These are phyloP conservation scores for Pyrenophora graminea DNA, from an alignment of 2,329 filamentous ascomycete species.

Conservation along the genomic window DNA sequence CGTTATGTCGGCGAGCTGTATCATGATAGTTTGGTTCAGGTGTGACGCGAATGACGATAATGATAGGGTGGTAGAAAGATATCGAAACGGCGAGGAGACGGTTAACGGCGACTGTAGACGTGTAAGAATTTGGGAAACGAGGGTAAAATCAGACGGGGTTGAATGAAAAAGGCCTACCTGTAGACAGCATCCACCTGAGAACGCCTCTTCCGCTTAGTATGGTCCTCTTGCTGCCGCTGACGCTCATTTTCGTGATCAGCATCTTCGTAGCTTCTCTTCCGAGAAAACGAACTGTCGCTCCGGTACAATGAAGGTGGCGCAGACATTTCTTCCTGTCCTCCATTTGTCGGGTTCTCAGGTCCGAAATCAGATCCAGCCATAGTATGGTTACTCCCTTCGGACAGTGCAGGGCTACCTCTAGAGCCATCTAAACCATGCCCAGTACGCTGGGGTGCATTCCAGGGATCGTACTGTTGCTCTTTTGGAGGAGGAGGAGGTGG, in stretches of 20 bases:
- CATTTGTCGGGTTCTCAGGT: constrained; percentile 26
- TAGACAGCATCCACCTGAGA: constrained; percentile 44
- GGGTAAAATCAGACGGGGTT: background rate
- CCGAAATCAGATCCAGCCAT: constrained; percentile 44
- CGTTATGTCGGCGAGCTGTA: background rate
- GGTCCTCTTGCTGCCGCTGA: constrained; percentile 43
- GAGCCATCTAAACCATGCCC: constrained; percentile 23
- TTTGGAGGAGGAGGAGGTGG: constrained; percentile 32
- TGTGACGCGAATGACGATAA: background rate
- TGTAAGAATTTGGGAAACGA: constrained; percentile 6
- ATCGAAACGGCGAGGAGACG: background rate
- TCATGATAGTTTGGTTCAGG: background rate
- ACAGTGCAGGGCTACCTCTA: constrained; percentile 37
- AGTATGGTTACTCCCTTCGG: constrained; percentile 42
- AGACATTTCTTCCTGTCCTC: constrained; percentile 14
- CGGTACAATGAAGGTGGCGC: constrained; percentile 27
- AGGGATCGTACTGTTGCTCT: constrained; percentile 26
- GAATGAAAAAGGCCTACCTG: constrained; percentile 28
- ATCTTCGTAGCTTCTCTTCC: constrained; percentile 46
- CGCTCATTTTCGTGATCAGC: constrained; percentile 37
- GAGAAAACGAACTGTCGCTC: constrained; percentile 38
- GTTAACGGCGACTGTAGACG: constrained; percentile 19
- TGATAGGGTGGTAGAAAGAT: background rate
- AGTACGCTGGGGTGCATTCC: constrained; percentile 28
- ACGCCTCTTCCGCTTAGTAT: constrained; percentile 43